These are phyloP conservation scores for Conoideocrella luteorostrata DNA, from an alignment of 2,329 filamentous ascomycete species.

Conservation along the genomic window DNA sequence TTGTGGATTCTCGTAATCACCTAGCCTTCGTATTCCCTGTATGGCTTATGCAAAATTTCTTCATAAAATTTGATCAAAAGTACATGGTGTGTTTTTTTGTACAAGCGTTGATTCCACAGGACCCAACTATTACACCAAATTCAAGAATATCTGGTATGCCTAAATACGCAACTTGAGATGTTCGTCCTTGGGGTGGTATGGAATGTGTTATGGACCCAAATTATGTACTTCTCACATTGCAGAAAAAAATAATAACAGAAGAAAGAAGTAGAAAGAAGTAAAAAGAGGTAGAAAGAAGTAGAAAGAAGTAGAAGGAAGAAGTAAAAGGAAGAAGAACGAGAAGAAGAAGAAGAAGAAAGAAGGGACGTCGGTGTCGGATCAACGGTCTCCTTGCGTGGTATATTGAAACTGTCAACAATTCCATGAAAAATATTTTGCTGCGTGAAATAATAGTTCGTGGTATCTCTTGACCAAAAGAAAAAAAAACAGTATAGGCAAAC, in stretches of 20 bases:
- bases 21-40: neutral
- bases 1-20: neutral
- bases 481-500: neutral
- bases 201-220: neutral
- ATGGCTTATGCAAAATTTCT: neutral
- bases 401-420: neutral
- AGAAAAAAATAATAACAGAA: too few relatives aligned
- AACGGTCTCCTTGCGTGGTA: conserved; percentile 5
- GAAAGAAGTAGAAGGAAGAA: neutral
- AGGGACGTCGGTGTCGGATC: neutral
- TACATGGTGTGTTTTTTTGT: neutral
- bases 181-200: neutral
- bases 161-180: neutral
- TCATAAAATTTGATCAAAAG: neutral
- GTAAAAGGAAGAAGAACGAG: neutral
- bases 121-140: neutral
- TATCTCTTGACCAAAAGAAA: conserved; percentile 6
- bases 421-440: neutral
- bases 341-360: neutral
- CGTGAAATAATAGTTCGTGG: conserved; percentile 1
- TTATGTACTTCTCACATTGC: neutral
- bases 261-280: neutral
- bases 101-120: neutral
- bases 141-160: neutral
- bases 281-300: neutral